These are phyloP conservation scores for Alternaria sp. DNA, from an alignment of 2,329 filamentous ascomycete genomes.

Conservation along the genomic window DNA sequence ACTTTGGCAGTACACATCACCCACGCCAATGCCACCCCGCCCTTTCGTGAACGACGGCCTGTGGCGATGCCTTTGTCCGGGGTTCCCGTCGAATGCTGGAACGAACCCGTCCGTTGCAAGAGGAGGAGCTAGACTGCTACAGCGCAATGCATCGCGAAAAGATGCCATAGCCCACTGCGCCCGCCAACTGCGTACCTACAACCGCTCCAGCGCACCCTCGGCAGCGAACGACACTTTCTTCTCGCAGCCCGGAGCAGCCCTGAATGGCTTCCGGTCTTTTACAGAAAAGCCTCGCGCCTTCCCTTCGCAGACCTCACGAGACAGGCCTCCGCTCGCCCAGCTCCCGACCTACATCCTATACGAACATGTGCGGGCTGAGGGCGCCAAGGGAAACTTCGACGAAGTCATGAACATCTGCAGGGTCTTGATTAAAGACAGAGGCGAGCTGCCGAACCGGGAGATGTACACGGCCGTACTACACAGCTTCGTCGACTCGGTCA, in stretches of 20 bases:
- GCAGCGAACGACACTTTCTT: constrained; percentile 5
- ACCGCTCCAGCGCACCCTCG: constrained; percentile 5
- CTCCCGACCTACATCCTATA: constrained; percentile 40
- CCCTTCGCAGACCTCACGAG: background rate
- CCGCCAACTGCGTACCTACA: constrained; percentile 24
- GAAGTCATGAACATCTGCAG: constrained; percentile 57
- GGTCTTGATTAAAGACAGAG: constrained; percentile 64
- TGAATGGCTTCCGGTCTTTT: constrained; percentile 9
- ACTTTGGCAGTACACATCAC: constrained; percentile 4
- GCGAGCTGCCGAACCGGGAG: constrained; percentile 61
- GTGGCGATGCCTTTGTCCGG: constrained; percentile 45
- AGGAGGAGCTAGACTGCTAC: background rate
- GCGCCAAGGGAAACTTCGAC: constrained; percentile 30
- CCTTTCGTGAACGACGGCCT: constrained; percentile 44
- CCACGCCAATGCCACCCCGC: constrained; percentile 36
- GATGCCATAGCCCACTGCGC: background rate
- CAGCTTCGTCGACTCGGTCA: constrained; percentile 67
- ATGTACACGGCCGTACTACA: constrained; percentile 79
- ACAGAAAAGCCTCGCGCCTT: constrained; percentile 1
- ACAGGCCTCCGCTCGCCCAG: constrained; percentile 26
- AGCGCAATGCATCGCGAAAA: constrained; percentile 1
- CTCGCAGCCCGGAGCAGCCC: background rate
- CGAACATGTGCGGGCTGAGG: constrained; percentile 36
- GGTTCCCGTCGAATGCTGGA: constrained; percentile 21
- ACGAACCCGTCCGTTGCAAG: background rate